Conservation (phyloP, 805 yeast species). For the Blastobotrys muscicola region DNA sequence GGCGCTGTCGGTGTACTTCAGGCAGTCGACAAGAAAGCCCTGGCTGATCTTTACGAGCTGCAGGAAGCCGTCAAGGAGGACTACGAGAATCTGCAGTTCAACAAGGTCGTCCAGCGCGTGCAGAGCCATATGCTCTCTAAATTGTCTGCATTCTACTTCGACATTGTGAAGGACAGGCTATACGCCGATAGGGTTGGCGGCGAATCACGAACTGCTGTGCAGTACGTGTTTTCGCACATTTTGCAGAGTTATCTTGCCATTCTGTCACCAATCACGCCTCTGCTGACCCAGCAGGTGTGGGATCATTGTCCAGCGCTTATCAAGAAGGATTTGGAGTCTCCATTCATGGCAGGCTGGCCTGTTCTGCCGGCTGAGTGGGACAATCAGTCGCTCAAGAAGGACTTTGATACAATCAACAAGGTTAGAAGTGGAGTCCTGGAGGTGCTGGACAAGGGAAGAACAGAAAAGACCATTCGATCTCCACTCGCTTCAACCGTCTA, state of each 20-base stretch:
- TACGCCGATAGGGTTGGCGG: constrained; percentile 56
- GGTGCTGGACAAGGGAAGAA: constrained; percentile 48
- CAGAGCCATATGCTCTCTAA: constrained; percentile 66
- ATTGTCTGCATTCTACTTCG: constrained; percentile 78
- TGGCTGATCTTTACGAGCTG: constrained; percentile 45
- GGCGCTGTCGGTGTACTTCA: constrained; percentile 27
- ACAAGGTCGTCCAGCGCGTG: constrained; percentile 56
- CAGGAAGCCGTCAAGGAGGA: constrained; percentile 33
- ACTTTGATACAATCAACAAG: constrained; percentile 38
- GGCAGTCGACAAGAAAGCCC: constrained; percentile 48
- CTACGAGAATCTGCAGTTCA: constrained; percentile 55
- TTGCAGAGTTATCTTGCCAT: constrained; percentile 54
- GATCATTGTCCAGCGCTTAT: constrained; percentile 36
- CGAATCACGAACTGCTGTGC: constrained; percentile 45
- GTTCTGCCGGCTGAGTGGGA: constrained; percentile 29
- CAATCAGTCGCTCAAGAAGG: constrained; percentile 31
- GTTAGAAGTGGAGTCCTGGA: constrained; percentile 43
- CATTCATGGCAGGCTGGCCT: constrained; percentile 40
- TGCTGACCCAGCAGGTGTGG: constrained; percentile 86
- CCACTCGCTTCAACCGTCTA: constrained; percentile 50
- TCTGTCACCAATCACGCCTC: constrained; percentile 74
- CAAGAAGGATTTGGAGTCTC: constrained; percentile 29
- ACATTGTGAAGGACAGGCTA: constrained; percentile 72
- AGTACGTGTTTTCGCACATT: constrained; percentile 51
- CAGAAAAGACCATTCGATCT: constrained; percentile 35